Evolutionary conservation across 1,139 yeast genomes (phyloP), one percentile per base, ranked within the genome.

Genomic region (Geotrichum siamense): DNA sequence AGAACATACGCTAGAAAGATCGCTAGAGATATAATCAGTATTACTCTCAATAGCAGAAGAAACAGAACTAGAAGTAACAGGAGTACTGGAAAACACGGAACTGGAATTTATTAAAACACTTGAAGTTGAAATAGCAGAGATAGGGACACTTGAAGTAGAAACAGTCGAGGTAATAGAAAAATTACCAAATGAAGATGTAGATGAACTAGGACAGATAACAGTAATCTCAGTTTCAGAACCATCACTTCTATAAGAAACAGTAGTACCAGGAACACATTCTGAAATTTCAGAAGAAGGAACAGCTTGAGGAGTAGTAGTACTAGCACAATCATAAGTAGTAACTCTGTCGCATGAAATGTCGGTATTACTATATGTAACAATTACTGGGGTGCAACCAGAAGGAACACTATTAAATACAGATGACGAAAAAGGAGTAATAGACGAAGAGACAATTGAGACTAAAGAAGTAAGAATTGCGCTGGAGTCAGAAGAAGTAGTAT

Each of bases 221-320:
- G 37, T 30, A 13, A n/a, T 17, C 15, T 26, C 6, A 10, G 4
- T 26, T 27, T 19, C 31, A 6, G n/a, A 15, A 23, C 39, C 39
- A 22, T 37, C 4, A 13, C 15, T 12, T 22, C 26, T 37, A 15
- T 20, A 21, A 28, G 28, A 16, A 38, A 35, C 29, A 16, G 6
- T 20, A 29, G 10, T 25, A 20, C 43, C 38, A 12, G 43, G 43
- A 26, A 19, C 27, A 17, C 35, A 33, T 17, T 10, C 32, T 17
- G 33, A 15, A 20, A 34, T 5, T 10, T 33, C 5, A 35, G 35
- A 12, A 13, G 30, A 8, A 26, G 27, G 4, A 33, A 23, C 20
- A 25, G 43, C 21, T 26, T 38, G 15, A 16, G 26, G 27, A 27
- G 36, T 27, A 23, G 51, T 41, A 32, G 51, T 32, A 20, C 41